A percentile compares a stretch with the other conserved stretches of the same genome.
phyloP scores from a whole-genome alignment of 192 early-diverging fungal species.

The Spinellus fusiger region DNA sequence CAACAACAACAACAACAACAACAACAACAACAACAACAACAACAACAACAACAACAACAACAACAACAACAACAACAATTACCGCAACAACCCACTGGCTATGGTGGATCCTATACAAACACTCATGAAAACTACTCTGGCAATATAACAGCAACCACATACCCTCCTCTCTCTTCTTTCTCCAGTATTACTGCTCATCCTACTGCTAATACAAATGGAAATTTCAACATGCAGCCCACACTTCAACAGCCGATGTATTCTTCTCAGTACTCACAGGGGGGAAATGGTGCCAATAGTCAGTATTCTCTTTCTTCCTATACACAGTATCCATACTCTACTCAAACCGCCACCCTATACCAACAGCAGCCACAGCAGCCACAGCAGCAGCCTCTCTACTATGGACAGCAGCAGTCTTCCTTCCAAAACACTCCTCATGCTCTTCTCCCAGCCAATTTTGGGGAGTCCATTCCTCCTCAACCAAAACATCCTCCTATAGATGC shows the following conservation, averaged over 20 bases:
- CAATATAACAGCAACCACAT: not conserved
- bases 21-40: not conserved
- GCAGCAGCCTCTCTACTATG: not conserved
- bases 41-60: not conserved
- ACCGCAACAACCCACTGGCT: not conserved
- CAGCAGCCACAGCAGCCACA: not conserved
- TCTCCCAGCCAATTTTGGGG: slow-evolving; percentile 10
- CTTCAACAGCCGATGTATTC: not conserved
- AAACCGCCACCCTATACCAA: slow-evolving; percentile 1
- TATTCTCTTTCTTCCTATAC: not conserved
- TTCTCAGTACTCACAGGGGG: not conserved
- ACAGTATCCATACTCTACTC: not conserved
- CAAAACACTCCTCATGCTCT: not conserved
- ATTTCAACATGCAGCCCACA: no score
- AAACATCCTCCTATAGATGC: slow-evolving; percentile 20
- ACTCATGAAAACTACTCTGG: no score
- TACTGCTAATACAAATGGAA: no score
- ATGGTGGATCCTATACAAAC: no score
- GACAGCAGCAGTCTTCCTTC: not conserved
- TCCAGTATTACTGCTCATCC: not conserved
- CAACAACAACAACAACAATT: slow-evolving; percentile 9
- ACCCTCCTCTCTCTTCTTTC: not conserved
- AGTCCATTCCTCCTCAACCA: not conserved
- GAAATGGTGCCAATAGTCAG: no score
- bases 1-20: slow-evolving; percentile 3